Percentiles rank a stretch among this genome's conserved stretches.
phyloP scores from a whole-genome alignment of 1,139 yeast species.

The Yamadazyma aaseri region DNA sequence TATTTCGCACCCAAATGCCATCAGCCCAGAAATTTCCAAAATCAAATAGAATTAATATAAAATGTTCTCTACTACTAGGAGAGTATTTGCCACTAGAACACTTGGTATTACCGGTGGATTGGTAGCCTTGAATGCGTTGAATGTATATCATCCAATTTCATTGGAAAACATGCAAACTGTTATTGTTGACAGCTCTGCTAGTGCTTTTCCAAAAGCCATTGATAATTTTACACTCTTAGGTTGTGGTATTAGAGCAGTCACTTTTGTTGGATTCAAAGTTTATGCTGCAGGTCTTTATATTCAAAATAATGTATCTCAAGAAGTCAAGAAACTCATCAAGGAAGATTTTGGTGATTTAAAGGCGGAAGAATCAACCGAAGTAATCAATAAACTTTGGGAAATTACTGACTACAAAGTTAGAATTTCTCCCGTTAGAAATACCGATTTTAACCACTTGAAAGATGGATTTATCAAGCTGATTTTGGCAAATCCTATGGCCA shows the following conservation, averaged over 20 bases:
- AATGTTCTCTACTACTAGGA: constrained; percentile 6
- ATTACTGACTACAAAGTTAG: constrained; percentile 53
- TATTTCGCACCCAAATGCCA: constrained; percentile 30
- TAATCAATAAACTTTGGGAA: constrained; percentile 31
- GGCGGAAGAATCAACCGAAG: constrained; percentile 39
- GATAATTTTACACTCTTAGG: constrained; percentile 59
- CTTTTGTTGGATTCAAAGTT: constrained; percentile 79
- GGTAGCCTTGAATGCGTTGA: constrained; percentile 7
- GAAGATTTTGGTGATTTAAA: constrained; percentile 23
- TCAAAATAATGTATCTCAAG: constrained; percentile 53
- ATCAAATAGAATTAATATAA: constrained; percentile 1
- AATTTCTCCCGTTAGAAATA: constrained; percentile 82
- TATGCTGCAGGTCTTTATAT: constrained; percentile 84
- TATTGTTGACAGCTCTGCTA: constrained; percentile 49
- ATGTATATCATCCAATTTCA: constrained; percentile 7
- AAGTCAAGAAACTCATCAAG: constrained; percentile 45
- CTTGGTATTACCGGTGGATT: constrained; percentile 8
- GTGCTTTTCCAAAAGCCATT: constrained; percentile 48
- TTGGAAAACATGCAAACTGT: constrained; percentile 19
- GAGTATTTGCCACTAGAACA: not conserved
- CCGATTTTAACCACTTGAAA: constrained; percentile 83
- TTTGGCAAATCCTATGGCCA: constrained; percentile 52
- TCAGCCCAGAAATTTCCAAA: constrained; percentile 18
- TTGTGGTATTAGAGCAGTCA: constrained; percentile 77
- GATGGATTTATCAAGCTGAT: constrained; percentile 87